phyloP scores from a whole-genome alignment of 2,329 filamentous ascomycete genomes.

The Curvularia eragrostidis region DNA sequence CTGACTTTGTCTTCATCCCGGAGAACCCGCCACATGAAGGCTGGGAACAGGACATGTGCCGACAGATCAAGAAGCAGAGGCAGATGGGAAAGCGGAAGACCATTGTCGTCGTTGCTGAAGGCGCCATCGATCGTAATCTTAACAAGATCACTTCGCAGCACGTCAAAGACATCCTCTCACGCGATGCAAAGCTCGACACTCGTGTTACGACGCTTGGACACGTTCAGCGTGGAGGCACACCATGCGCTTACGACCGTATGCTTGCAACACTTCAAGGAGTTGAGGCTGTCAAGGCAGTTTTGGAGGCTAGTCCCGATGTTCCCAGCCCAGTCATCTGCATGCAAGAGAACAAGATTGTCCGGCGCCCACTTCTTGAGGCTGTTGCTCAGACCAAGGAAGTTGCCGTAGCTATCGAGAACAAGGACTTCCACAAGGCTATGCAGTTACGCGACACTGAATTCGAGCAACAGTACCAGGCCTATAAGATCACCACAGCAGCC shows the following conservation, averaged over 20 bases:
- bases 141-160: slow-evolving; percentile 81
- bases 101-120: slow-evolving; percentile 97
- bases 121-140: slow-evolving; percentile 73
- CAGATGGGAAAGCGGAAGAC: slow-evolving; percentile 92
- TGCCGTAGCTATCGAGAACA: slow-evolving; percentile 78
- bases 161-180: slow-evolving; percentile 87
- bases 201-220: slow-evolving; percentile 94
- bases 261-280: slow-evolving; percentile 82
- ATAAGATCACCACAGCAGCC: slow-evolving; percentile 87
- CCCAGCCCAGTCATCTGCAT: slow-evolving; percentile 96
- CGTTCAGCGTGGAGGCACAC: slow-evolving; percentile 92
- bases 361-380: slow-evolving; percentile 86
- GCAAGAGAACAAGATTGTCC: slow-evolving; percentile 95
- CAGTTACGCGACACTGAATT: slow-evolving; percentile 89
- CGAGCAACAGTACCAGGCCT: slow-evolving; percentile 87
- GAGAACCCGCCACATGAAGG: slow-evolving; percentile 87
- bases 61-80: slow-evolving; percentile 69
- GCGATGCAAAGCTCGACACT: slow-evolving; percentile 83
- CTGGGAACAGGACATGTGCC: slow-evolving; percentile 68
- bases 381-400: slow-evolving; percentile 87
- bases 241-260: slow-evolving; percentile 94
- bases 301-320: slow-evolving; percentile 72
- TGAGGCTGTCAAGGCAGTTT: slow-evolving; percentile 43
- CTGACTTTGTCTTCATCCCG: slow-evolving; percentile 96
- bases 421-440: slow-evolving; percentile 90